phyloP scores from a whole-genome alignment of 2,329 filamentous ascomycete genomes.

The Gnomoniopsis smithogilvyi region DNA sequence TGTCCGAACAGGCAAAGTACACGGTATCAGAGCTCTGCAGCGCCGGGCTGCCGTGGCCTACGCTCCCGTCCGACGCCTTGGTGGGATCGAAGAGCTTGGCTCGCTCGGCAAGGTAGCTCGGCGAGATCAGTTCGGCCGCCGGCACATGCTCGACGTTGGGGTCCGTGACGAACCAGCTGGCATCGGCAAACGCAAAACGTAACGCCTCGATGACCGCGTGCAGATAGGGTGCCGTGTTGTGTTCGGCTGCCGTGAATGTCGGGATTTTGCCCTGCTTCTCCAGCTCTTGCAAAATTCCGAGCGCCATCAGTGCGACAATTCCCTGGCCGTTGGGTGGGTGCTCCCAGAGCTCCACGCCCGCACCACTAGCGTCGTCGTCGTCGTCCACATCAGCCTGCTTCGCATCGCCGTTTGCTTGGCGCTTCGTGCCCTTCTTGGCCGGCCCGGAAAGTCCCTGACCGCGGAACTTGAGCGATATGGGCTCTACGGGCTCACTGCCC shows the following conservation, averaged over 20 bases:
- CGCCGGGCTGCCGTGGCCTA: slow-evolving; percentile 74
- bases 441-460: slow-evolving; percentile 51
- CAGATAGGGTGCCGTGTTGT: slow-evolving; percentile 78
- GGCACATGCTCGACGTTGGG: slow-evolving; percentile 71
- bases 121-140: slow-evolving; percentile 63
- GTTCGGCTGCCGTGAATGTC: slow-evolving; percentile 64
- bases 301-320: slow-evolving; percentile 88
- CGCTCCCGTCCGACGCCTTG: slow-evolving; percentile 61
- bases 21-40: slow-evolving; percentile 88
- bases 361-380: slow-evolving; percentile 14
- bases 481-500: slow-evolving; percentile 75
- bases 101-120: slow-evolving; percentile 71
- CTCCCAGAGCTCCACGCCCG: slow-evolving; percentile 84
- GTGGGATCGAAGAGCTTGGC: slow-evolving; percentile 55
- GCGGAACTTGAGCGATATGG: slow-evolving; percentile 77
- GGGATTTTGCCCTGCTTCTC: slow-evolving; percentile 74
- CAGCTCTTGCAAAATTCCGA: slow-evolving; percentile 86
- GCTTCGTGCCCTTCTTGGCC: slow-evolving; percentile 20
- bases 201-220: slow-evolving; percentile 87
- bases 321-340: slow-evolving; percentile 96
- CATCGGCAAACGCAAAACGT: slow-evolving; percentile 87
- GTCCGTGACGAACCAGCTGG: slow-evolving; percentile 85
- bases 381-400: slow-evolving; percentile 25
- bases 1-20: slow-evolving; percentile 84
- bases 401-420: slow-evolving; percentile 34